Evolutionary conservation across 208 protist species (phyloP).

Genomic region (Trypanosoma melophagium): DNA sequence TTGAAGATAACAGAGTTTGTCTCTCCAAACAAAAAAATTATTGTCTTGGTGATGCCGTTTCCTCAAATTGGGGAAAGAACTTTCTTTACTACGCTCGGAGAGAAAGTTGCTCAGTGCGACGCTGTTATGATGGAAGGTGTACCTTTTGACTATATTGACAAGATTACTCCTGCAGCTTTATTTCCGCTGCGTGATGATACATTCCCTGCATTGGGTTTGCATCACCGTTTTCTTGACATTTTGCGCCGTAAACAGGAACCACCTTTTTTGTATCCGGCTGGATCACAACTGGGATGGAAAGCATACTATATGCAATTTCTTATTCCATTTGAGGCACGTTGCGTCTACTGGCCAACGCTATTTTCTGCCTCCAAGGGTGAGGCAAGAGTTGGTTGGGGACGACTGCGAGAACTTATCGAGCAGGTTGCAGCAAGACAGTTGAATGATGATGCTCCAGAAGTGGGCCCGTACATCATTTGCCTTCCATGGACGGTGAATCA

Average conservation of each 20-base stretch:
- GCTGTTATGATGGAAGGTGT: conserved; percentile 74
- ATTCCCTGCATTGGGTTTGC: conserved; percentile 72
- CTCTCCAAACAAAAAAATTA: conserved; percentile 42
- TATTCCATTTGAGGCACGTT: conserved; percentile 75
- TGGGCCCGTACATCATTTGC: conserved; percentile 53
- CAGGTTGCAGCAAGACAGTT: conserved; percentile 14
- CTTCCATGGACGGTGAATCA: conserved; percentile 88
- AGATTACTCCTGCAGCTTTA: conserved; percentile 59
- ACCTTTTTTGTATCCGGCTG: conserved; percentile 79
- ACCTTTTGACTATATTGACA: conserved; percentile 66
- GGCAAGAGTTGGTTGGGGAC: conserved; percentile 74
- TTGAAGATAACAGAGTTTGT: conserved; percentile 75
- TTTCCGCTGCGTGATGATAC: conserved; percentile 79
- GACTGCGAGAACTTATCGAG: conserved; percentile 73
- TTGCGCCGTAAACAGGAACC: conserved; percentile 54
- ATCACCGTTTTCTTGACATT: conserved; percentile 83
- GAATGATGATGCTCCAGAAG: conserved; percentile 4
- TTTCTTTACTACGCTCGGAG: conserved; percentile 67
- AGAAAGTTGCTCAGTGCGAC: conserved; percentile 51
- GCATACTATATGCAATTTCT: conserved; percentile 45
- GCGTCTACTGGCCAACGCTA: conserved; percentile 67
- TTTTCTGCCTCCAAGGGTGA: conserved; percentile 81
- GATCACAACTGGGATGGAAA: conserved; percentile 40
- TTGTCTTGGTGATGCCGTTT: conserved; percentile 70
- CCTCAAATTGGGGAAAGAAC: conserved; percentile 56